These are phyloP conservation scores for Cladosporium phlei DNA, from an alignment of 2,329 filamentous ascomycete genomes.

Conservation along the genomic window DNA sequence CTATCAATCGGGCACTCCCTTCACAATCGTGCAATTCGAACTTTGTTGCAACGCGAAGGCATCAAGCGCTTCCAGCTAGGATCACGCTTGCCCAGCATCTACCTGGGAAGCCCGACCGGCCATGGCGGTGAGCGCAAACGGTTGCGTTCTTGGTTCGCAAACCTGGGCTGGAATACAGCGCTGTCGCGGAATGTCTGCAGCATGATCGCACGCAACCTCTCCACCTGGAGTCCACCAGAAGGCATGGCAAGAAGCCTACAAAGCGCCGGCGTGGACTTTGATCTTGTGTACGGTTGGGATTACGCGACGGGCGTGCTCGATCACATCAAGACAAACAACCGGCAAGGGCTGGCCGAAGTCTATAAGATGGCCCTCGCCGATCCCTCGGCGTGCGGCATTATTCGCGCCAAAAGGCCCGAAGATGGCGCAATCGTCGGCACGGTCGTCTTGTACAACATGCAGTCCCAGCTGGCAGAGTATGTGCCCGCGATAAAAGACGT, in stretches of 20 bases:
- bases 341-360: constrained; percentile 73
- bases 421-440: constrained; percentile 69
- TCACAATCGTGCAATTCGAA: constrained; percentile 77
- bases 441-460: constrained; percentile 70
- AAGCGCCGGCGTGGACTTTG: constrained; percentile 70
- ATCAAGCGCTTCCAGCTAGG: constrained; percentile 80
- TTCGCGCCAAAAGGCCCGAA: constrained; percentile 68
- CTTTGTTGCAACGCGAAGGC: constrained; percentile 64
- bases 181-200: constrained; percentile 62
- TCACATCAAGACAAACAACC: constrained; percentile 68
- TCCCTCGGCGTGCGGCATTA: constrained; percentile 69
- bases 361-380: constrained; percentile 72
- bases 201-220: constrained; percentile 68
- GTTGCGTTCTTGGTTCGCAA: constrained; percentile 77
- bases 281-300: constrained; percentile 75
- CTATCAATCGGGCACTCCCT: constrained; percentile 87
- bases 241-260: constrained; percentile 70
- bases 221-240: constrained; percentile 69
- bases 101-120: constrained; percentile 73
- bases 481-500: constrained; percentile 63
- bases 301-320: constrained; percentile 69
- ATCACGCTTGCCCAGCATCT: constrained; percentile 75
- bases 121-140: constrained; percentile 58
- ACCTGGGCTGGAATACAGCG: constrained; percentile 77
- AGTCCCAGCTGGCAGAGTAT: constrained; percentile 63